Conservation (phyloP, 2,329 filamentous ascomycete species). For the Thermothelomyces thermophilus region DNA sequence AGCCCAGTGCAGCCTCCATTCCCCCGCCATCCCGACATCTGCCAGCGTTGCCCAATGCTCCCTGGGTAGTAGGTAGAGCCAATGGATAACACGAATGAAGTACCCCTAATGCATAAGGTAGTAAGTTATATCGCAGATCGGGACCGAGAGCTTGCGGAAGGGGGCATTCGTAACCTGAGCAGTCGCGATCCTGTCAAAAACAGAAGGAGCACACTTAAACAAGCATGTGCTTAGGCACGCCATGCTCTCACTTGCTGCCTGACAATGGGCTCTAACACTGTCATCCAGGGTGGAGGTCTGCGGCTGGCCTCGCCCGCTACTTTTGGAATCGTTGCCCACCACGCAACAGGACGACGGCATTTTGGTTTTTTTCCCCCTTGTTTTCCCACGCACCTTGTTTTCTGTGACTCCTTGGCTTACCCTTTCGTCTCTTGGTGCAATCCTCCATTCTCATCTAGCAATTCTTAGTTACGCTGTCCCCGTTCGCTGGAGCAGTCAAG, state of each 20-base stretch:
- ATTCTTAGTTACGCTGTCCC: not conserved
- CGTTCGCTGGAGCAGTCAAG: slow-evolving; percentile 22
- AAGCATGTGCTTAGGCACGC: not conserved
- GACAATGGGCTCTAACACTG: not conserved
- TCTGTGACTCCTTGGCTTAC: slow-evolving; percentile 3
- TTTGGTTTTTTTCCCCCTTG: slow-evolving; percentile 13
- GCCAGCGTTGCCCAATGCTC: too few species aligned
- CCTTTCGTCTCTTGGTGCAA: slow-evolving; percentile 5
- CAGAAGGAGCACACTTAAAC: not conserved
- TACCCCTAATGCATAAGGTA: not conserved
- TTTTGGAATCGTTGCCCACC: slow-evolving; percentile 2
- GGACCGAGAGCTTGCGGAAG: slow-evolving; percentile 1
- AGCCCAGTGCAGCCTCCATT: too few species aligned
- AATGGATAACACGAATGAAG: not conserved
- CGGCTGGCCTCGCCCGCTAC: not conserved
- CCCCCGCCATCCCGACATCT: too few species aligned
- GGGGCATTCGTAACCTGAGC: not conserved
- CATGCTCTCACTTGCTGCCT: not conserved
- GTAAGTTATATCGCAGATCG: not conserved
- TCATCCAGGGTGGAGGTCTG: slow-evolving; percentile 1
- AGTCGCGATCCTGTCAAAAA: not conserved
- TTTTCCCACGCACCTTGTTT: not conserved
- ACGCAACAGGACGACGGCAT: not conserved
- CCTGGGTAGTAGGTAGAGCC: too few species aligned
- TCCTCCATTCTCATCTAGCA: slow-evolving; percentile 12